Evolutionary conservation across 352 stramenopile genomes (phyloP).

Genomic region (Phytopythium aichiense): DNA sequence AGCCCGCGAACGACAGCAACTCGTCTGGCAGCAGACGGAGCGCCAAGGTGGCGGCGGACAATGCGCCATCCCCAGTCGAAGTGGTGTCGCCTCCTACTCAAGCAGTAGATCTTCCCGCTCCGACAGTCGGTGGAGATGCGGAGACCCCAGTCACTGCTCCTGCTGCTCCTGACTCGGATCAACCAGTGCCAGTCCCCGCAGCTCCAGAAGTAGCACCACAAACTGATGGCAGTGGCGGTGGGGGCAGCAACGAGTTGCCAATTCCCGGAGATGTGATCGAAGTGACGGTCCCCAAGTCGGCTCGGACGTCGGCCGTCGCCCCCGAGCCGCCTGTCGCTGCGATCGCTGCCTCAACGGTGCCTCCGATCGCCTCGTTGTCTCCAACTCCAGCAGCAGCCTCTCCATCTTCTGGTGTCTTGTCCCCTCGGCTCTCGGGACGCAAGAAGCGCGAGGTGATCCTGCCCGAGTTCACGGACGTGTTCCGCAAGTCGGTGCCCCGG

Average conservation of each 20-base stretch:
- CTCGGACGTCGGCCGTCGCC: background rate
- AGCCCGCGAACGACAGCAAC: background rate
- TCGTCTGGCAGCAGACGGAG: background rate
- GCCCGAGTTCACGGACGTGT: slow-evolving; percentile 68
- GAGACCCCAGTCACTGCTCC: background rate
- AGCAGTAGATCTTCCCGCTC: slow-evolving; percentile 8
- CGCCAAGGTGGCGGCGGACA: slow-evolving; percentile 42
- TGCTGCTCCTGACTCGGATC: background rate
- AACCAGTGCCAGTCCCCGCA: background rate
- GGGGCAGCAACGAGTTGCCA: background rate
- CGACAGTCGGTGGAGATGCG: background rate
- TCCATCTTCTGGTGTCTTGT: background rate
- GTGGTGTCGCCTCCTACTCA: background rate
- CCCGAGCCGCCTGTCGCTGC: background rate
- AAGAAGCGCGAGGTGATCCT: slow-evolving; percentile 24
- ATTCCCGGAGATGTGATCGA: background rate
- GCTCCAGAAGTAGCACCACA: slow-evolving; percentile 6
- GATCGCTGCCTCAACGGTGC: background rate
- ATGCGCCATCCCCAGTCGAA: slow-evolving; percentile 5
- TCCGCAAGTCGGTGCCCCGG: slow-evolving; percentile 46
- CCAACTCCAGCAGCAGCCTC: background rate
- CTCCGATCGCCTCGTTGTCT: background rate
- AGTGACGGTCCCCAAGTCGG: slow-evolving; percentile 7
- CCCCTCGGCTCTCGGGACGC: background rate
- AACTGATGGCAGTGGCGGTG: too few species aligned